These are phyloP conservation scores for Leccinum variicolor DNA, from an alignment of 768 basidiomycete species.

Conservation along the genomic window DNA sequence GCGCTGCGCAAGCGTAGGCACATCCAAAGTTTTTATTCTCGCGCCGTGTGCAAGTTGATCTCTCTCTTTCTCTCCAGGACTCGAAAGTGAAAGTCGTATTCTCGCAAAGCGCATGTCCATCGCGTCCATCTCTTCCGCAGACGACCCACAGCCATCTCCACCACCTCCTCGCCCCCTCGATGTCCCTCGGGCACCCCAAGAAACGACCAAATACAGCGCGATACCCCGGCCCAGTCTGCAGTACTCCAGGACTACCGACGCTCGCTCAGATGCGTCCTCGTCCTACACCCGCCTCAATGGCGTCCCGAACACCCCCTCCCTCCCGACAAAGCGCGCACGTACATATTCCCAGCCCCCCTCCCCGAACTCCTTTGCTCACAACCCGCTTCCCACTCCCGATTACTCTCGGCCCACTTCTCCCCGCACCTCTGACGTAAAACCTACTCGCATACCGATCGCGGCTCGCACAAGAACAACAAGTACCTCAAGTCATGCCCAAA, in stretches of 20 bases:
- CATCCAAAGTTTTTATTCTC: not conserved
- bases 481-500: conserved; percentile 37
- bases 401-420: conserved; percentile 43
- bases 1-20: conserved; percentile 70
- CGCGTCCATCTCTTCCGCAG: conserved; percentile 58
- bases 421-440: conserved; percentile 38
- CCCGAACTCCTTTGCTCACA: conserved; percentile 29
- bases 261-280: conserved; percentile 22
- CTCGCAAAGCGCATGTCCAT: conserved; percentile 75
- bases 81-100: conserved; percentile 77
- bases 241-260: conserved; percentile 31
- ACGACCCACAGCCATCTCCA: conserved; percentile 35
- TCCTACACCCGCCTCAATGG: conserved; percentile 25
- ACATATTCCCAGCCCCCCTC: conserved; percentile 57
- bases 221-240: conserved; percentile 48
- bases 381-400: conserved; percentile 33
- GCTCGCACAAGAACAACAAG: conserved; percentile 42
- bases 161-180: conserved; percentile 20
- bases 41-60: not conserved
- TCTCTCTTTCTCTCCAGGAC: conserved; percentile 45
- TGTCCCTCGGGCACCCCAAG: conserved; percentile 17
- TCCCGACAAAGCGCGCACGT: conserved; percentile 48
- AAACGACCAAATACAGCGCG: conserved; percentile 38
- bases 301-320: conserved; percentile 29
- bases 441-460: conserved; percentile 48